A percentile compares a stretch with the other conserved stretches of the same genome.
Evolutionary conservation across 2,329 filamentous ascomycete genomes (phyloP).

Genomic region (Coniochaeta pulveracea): DNA sequence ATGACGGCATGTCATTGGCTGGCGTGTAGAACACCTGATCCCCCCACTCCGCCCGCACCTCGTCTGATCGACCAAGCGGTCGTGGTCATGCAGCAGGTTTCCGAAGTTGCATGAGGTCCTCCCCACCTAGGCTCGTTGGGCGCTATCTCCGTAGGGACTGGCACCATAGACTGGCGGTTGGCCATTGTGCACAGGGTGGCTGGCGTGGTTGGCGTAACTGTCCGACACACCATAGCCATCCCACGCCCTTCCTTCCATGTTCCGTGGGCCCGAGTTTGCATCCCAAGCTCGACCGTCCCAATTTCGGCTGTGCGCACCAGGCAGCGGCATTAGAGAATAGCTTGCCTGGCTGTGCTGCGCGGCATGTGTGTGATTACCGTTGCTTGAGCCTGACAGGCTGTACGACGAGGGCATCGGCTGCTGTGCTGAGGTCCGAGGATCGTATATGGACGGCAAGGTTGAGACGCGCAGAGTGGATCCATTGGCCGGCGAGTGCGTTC

Average conservation of each 20-base stretch:
- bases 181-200: background rate
- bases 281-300: constrained; percentile 2
- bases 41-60: background rate
- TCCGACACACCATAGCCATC: constrained; percentile 1
- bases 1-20: background rate
- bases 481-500: constrained; percentile 23
- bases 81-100: background rate
- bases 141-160: background rate
- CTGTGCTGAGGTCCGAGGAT: constrained; percentile 13
- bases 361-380: background rate
- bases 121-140: background rate
- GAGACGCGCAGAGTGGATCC: constrained; percentile 21
- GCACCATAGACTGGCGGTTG: background rate
- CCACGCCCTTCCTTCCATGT: too few species aligned
- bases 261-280: background rate
- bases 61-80: background rate
- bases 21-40: constrained; percentile 4
- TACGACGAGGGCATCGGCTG: constrained; percentile 12
- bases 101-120: background rate
- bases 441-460: constrained; percentile 26
- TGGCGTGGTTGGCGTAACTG: constrained; percentile 1
- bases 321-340: background rate
- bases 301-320: background rate
- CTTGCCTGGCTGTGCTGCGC: background rate
- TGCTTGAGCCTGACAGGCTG: constrained; percentile 4